Evolutionary conservation across 495 filamentous ascomycete genomes (phyloP).

Genomic region (Trypethelium eluteriae): DNA sequence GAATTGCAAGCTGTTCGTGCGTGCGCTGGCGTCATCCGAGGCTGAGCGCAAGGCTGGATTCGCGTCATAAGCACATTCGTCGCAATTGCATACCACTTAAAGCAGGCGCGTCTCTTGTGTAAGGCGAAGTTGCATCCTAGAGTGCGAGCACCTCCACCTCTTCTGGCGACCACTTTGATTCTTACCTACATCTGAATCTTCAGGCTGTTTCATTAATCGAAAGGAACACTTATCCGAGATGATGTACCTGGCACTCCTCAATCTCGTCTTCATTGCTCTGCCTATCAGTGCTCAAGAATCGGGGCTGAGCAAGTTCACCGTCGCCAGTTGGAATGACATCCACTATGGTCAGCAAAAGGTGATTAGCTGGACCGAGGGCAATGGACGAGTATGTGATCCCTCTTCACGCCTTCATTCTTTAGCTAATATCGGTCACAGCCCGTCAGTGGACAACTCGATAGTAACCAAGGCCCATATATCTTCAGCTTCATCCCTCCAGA

Average conservation of each 20-base stretch:
- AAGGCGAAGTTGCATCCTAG: background rate
- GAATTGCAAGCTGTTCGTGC: too few species aligned
- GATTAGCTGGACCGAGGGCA: background rate
- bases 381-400: background rate
- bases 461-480: background rate
- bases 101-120: background rate
- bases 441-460: background rate
- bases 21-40: too few species aligned
- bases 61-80: background rate
- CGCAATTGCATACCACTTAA: background rate
- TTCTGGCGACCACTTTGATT: background rate
- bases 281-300: background rate
- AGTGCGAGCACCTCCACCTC: background rate
- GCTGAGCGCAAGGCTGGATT: too few species aligned
- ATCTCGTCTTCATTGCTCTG: background rate
- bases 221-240: background rate
- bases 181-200: background rate
- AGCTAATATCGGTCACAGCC: background rate
- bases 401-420: background rate
- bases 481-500: background rate
- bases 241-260: background rate
- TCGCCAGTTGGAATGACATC: conserved; percentile 5
- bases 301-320: conserved; percentile 5
- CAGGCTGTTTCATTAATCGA: background rate
- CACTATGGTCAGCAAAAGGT: background rate